Percentiles rank a stretch among this genome's conserved stretches.
These are phyloP conservation scores for Macrophomina pseudophaseolina DNA, from an alignment of 2,329 filamentous ascomycete genomes.

Conservation along the genomic window DNA sequence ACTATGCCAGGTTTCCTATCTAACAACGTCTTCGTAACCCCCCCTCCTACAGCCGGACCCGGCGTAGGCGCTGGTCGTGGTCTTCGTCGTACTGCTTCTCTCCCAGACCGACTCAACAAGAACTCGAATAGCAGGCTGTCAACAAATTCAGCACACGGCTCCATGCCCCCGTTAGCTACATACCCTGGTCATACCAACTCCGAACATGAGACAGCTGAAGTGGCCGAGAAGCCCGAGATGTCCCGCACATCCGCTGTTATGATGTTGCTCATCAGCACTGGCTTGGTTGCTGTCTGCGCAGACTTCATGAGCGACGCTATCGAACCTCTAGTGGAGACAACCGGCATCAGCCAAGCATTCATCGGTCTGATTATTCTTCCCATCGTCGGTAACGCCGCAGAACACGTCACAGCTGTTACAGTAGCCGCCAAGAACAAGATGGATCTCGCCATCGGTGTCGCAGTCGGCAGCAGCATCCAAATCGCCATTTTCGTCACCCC, in stretches of 20 bases:
- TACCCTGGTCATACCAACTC: constrained; percentile 1
- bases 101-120: constrained; percentile 44
- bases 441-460: constrained; percentile 81
- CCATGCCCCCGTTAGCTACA: background rate
- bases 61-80: constrained; percentile 41
- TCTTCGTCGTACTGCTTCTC: constrained; percentile 42
- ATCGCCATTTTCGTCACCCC: constrained; percentile 79
- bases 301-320: constrained; percentile 80
- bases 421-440: constrained; percentile 85
- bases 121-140: constrained; percentile 30
- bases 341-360: constrained; percentile 71
- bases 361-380: constrained; percentile 80
- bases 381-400: constrained; percentile 82
- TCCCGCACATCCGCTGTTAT: constrained; percentile 63
- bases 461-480: constrained; percentile 80
- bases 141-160: background rate
- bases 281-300: constrained; percentile 64
- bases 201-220: constrained; percentile 28
- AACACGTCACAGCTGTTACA: constrained; percentile 80
- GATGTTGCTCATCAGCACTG: constrained; percentile 60
- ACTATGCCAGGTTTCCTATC: constrained; percentile 63
- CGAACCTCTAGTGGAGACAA: constrained; percentile 66
- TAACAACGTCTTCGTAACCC: constrained; percentile 66
- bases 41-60: constrained; percentile 38
- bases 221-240: constrained; percentile 50